Conservation (phyloP, 1,284 basidiomycete genomes). For the Hypsizygus ulmarius region DNA sequence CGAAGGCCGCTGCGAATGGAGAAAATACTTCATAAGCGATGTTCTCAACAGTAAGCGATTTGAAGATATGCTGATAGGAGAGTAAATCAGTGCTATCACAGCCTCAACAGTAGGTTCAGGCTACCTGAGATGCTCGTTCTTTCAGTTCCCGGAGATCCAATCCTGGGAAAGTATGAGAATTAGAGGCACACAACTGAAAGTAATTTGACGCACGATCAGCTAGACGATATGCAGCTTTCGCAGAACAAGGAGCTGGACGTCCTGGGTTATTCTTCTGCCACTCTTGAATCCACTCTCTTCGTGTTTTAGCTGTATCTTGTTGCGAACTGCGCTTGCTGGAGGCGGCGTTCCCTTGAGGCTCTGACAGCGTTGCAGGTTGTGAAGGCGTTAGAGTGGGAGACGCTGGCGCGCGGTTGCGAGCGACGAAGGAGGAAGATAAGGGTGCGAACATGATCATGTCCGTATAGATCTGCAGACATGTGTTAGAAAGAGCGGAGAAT, state of each 20-base stretch:
- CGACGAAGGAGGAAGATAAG: slow-evolving; percentile 64
- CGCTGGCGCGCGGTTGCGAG: slow-evolving; percentile 13
- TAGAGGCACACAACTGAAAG: background rate
- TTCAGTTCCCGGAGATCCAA: slow-evolving; percentile 69
- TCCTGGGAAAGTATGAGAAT: slow-evolving; percentile 38
- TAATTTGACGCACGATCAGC: slow-evolving; percentile 63
- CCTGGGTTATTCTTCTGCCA: slow-evolving; percentile 60
- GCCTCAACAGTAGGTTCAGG: background rate
- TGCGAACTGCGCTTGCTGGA: slow-evolving; percentile 33
- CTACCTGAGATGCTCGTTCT: slow-evolving; percentile 63
- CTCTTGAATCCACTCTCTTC: slow-evolving; percentile 63
- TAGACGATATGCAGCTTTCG: slow-evolving; percentile 86
- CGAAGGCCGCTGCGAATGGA: slow-evolving; percentile 78
- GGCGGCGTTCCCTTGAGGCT: slow-evolving; percentile 27
- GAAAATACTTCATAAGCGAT: slow-evolving; percentile 87
- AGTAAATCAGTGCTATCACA: background rate
- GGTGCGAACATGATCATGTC: slow-evolving; percentile 84
- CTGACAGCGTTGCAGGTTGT: slow-evolving; percentile 29
- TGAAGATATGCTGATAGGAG: slow-evolving; percentile 65
- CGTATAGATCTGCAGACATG: slow-evolving; percentile 69
- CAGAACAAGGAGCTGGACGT: slow-evolving; percentile 76
- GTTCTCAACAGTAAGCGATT: slow-evolving; percentile 73
- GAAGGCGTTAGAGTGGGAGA: slow-evolving; percentile 21
- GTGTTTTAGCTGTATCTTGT: slow-evolving; percentile 39
- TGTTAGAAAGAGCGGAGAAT: slow-evolving; percentile 5